These are phyloP conservation scores for Rhizopus stolonifer DNA, from an alignment of 371 early-diverging fungal species.

Conservation along the genomic window DNA sequence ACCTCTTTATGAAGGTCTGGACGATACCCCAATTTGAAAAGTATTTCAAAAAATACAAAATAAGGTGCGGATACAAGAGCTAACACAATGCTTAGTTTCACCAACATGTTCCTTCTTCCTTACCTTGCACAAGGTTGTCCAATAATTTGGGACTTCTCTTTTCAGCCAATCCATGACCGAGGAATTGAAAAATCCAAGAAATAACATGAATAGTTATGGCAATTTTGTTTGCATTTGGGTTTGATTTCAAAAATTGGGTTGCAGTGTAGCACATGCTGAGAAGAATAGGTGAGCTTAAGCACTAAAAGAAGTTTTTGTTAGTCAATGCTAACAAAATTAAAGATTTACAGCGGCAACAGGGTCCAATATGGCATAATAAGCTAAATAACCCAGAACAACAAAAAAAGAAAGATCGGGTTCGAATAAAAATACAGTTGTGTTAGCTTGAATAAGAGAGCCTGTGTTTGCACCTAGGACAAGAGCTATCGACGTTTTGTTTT, in stretches of 20 bases:
- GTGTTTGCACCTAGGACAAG: slow-evolving; percentile 62
- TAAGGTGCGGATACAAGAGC: slow-evolving; percentile 93
- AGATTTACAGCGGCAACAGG: slow-evolving; percentile 69
- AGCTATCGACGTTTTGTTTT: slow-evolving; percentile 19
- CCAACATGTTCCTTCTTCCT: background rate
- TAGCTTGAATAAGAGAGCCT: slow-evolving; percentile 46
- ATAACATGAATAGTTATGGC: slow-evolving; percentile 62
- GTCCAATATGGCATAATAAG: slow-evolving; percentile 82
- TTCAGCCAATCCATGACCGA: slow-evolving; percentile 86
- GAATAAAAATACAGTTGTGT: slow-evolving; percentile 26
- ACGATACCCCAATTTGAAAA: slow-evolving; percentile 85
- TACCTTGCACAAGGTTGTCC: slow-evolving; percentile 84
- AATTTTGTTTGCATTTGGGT: slow-evolving; percentile 51
- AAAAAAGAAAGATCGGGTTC: slow-evolving; percentile 65
- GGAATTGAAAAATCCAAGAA: slow-evolving; percentile 89
- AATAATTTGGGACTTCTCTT: slow-evolving; percentile 87
- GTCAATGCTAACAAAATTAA: slow-evolving; percentile 5
- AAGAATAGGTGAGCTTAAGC: slow-evolving; percentile 62
- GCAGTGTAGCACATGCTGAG: slow-evolving; percentile 59
- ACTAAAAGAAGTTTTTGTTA: slow-evolving; percentile 23
- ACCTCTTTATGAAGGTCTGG: slow-evolving; percentile 69
- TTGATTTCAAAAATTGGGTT: slow-evolving; percentile 50
- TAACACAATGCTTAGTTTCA: slow-evolving; percentile 10
- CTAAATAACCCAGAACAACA: slow-evolving; percentile 50
- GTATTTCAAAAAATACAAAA: slow-evolving; percentile 89